Base-by-base conservation (phyloP, 176 grass and related monocot genomes). In the Oryza nivara region DNA sequence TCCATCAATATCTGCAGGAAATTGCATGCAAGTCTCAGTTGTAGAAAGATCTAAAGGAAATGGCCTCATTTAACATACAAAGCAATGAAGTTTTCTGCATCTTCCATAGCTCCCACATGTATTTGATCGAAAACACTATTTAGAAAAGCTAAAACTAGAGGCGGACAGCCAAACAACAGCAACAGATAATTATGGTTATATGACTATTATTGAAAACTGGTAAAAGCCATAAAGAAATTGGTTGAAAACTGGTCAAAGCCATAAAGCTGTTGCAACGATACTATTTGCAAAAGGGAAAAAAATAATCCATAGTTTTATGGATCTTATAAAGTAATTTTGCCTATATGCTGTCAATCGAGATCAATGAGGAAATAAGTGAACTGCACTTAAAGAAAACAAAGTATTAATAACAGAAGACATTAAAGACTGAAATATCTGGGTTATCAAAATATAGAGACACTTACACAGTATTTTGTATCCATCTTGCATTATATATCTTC, bases 401-500 rank as follows among this genome's bases (percentile, higher is more conserved):
- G 10, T 11, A 67, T 25, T 67, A 38, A 32, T 28, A 56, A 75
- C 3, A 12, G 4, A 25, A 38, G 11, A 44, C 26, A 34, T 76
- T 46, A 56, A 15, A 73, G 17, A 25, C 19, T 68, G 35, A 32
- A 67, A 52, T 52, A 65, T 74, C 3, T 46, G n/a, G 10, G 16
- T 32, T 73, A 64, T 3, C 26, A 63, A 73, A 51, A 54, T 61
- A 22, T 83, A 74, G 12, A 66, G 7, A 74, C 47, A 54, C 49
- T 68, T 65, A 45, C 34, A 70, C 35, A 61, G 38, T 68, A 6
- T 73, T 86, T 70, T 19, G 5, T 46, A 65, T 71, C 25, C 68
- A 65, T 10, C 66, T 60, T 15, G 9, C 15, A 68, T 77, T 78
- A 10, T 47, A 72, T 64, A 68, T 74, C 38, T 78, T 83, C 45